Conservation (phyloP, 1,284 basidiomycete species). For the Ganoderma leucocontextum region DNA sequence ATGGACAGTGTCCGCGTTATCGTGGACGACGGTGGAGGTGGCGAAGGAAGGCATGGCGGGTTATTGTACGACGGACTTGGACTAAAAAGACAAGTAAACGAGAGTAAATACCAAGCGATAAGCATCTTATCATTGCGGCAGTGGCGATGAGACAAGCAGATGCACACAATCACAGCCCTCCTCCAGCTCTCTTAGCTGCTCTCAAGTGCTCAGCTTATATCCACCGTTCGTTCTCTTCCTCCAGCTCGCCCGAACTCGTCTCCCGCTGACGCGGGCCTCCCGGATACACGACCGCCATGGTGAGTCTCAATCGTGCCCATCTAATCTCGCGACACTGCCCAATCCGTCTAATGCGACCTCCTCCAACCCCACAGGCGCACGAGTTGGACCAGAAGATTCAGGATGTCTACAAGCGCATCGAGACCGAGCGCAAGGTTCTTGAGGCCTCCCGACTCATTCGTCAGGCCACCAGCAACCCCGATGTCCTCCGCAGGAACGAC, state of each 20-base stretch:
- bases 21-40: slow-evolving; percentile 43
- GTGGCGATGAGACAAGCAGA: slow-evolving; percentile 39
- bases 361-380: slow-evolving; percentile 44
- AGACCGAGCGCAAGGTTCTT: slow-evolving; percentile 92
- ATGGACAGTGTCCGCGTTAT: slow-evolving; percentile 40
- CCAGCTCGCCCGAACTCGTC: slow-evolving; percentile 25
- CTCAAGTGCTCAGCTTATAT: slow-evolving; percentile 10
- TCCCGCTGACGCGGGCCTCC: slow-evolving; percentile 33
- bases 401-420: slow-evolving; percentile 90
- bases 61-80: slow-evolving; percentile 1
- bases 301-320: slow-evolving; percentile 24
- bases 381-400: slow-evolving; percentile 92
- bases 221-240: slow-evolving; percentile 14
- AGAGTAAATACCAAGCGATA: slow-evolving; percentile 23
- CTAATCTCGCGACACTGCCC: slow-evolving; percentile 7
- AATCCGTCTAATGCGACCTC: slow-evolving; percentile 20
- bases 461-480: slow-evolving; percentile 86
- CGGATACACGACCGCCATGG: slow-evolving; percentile 37
- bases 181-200: slow-evolving; percentile 6
- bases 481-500: slow-evolving; percentile 85
- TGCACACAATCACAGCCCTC: slow-evolving; percentile 18
- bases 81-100: slow-evolving; percentile 6
- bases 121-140: slow-evolving; percentile 29
- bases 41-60: slow-evolving; percentile 50
- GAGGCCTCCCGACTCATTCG: slow-evolving; percentile 85